These are phyloP conservation scores for Quercus lobata DNA, from an alignment of 331 rosid genomes.

Conservation along the genomic window DNA sequence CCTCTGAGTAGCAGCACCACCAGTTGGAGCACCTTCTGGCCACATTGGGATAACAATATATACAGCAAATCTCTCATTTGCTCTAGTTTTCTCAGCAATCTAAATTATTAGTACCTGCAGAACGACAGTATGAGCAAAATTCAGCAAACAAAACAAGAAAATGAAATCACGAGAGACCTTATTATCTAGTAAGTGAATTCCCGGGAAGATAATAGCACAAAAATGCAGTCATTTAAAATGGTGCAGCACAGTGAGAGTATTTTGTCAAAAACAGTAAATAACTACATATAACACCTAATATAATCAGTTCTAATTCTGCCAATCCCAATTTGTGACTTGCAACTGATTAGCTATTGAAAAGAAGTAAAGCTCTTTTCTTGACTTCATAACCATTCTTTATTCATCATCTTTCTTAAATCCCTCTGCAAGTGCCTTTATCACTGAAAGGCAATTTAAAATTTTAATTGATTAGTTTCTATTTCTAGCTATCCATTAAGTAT, in stretches of 20 bases:
- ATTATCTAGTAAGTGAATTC: neutral
- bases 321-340: neutral
- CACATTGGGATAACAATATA: slow-evolving; percentile 97
- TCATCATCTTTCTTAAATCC: neutral
- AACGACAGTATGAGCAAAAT: no score
- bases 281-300: neutral
- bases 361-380: neutral
- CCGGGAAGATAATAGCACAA: neutral
- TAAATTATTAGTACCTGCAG: no score
- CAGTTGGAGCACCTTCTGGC: slow-evolving; percentile 99
- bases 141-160: no score
- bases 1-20: slow-evolving; percentile 90
- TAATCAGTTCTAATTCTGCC: neutral
- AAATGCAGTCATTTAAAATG: neutral
- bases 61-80: slow-evolving; percentile 85
- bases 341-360: neutral
- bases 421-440: neutral
- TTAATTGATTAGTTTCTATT: neutral
- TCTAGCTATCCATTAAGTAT: neutral
- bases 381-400: neutral
- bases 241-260: neutral
- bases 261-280: neutral
- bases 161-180: neutral
- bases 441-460: no score
- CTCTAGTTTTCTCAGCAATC: slow-evolving; percentile 50